phyloP scores from a whole-genome alignment of 768 basidiomycete genomes.

The Boletus speciosus region DNA sequence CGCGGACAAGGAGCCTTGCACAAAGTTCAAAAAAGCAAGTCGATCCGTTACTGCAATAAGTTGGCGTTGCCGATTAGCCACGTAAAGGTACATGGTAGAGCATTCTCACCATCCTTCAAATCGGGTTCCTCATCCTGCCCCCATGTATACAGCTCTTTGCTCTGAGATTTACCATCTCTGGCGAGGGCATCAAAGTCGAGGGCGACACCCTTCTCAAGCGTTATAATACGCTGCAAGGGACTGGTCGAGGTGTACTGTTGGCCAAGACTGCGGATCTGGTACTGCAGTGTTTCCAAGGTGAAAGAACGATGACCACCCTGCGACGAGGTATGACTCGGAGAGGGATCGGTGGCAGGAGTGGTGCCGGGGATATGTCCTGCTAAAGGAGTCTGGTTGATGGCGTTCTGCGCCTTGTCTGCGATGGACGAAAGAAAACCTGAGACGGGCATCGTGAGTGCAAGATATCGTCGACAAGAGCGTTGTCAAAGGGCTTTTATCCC shows the following conservation, averaged over 20 bases:
- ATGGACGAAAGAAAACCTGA: constrained; percentile 62
- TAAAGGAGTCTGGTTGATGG: constrained; percentile 59
- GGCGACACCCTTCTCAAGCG: constrained; percentile 71
- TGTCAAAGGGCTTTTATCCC: constrained; percentile 9
- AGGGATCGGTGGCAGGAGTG: constrained; percentile 36
- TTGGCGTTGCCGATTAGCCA: not conserved
- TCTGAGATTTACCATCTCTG: constrained; percentile 65
- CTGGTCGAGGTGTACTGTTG: constrained; percentile 71
- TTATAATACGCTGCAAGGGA: constrained; percentile 77
- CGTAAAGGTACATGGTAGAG: not conserved
- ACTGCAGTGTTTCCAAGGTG: constrained; percentile 59
- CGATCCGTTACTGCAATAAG: constrained; percentile 68
- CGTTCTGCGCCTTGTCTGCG: constrained; percentile 74
- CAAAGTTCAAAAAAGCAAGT: constrained; percentile 77
- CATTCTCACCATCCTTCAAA: constrained; percentile 66
- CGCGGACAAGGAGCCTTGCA: constrained; percentile 62
- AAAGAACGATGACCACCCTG: constrained; percentile 46
- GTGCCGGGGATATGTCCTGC: constrained; percentile 52
- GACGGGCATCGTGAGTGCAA: constrained; percentile 46
- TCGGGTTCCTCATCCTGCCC: constrained; percentile 70
- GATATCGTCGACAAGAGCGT: not conserved
- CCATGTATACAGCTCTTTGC: constrained; percentile 86
- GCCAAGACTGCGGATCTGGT: constrained; percentile 69
- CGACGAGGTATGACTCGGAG: constrained; percentile 41
- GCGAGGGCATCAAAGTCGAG: constrained; percentile 68